Evolutionary conservation across 441 rosid genomes (phyloP).

Genomic region (Biscutella auriculata): DNA sequence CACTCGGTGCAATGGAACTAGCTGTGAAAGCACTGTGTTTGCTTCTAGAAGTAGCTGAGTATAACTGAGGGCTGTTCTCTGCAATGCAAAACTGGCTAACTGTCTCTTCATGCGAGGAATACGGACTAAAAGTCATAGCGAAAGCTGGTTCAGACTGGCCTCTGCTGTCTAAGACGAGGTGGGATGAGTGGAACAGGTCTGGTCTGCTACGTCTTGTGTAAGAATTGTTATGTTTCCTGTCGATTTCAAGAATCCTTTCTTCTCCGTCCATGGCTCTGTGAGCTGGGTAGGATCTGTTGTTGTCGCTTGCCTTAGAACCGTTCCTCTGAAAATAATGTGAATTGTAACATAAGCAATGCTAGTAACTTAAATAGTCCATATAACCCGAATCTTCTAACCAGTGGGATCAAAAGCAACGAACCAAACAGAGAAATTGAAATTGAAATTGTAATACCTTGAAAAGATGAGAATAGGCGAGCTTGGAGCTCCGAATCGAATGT

Average conservation of each 20-base stretch:
- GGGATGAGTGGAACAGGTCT: conserved; percentile 38
- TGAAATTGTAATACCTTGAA: conserved; percentile 32
- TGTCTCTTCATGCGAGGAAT: conserved; percentile 36
- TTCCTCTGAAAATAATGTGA: conserved; percentile 53
- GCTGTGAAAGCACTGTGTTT: conserved; percentile 63
- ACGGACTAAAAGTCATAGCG: conserved; percentile 32
- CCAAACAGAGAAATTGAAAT: neutral
- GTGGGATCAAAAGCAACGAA: neutral
- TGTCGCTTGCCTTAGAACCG: conserved; percentile 45
- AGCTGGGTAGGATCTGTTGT: conserved; percentile 16
- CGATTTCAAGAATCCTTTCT: conserved; percentile 68
- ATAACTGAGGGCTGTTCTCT: conserved; percentile 61
- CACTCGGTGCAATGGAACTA: conserved; percentile 24
- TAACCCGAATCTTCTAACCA: neutral
- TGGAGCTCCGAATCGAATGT: conserved; percentile 36
- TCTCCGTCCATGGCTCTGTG: conserved; percentile 32
- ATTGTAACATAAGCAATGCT: neutral
- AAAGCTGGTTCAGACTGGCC: conserved; percentile 37
- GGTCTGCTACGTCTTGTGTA: conserved; percentile 28
- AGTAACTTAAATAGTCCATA: neutral
- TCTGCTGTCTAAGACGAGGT: conserved; percentile 17
- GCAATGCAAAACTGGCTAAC: conserved; percentile 51
- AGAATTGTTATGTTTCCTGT: conserved; percentile 34
- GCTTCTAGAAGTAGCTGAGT: conserved; percentile 55
- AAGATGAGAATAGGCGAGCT: conserved; percentile 36